Evolutionary conservation across 345 rosid genomes (phyloP).

Genomic region (Citropsis articulata): DNA sequence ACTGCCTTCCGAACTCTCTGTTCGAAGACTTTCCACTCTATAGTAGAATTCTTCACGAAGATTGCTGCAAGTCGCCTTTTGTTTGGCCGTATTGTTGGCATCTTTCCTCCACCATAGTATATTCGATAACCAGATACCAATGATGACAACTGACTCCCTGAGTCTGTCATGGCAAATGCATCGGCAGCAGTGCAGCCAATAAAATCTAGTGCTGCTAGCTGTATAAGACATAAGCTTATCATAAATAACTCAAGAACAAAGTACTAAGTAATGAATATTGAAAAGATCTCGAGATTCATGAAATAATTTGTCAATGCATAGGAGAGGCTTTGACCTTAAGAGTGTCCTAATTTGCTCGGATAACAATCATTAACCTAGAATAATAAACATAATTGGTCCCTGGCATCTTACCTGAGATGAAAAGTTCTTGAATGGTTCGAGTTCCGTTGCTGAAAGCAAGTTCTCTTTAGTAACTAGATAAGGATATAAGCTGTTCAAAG

Average conservation of each 20-base stretch:
- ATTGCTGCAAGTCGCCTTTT: conserved; percentile 74
- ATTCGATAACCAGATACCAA: conserved; percentile 82
- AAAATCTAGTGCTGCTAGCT: conserved; percentile 96
- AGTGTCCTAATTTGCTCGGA: neutral
- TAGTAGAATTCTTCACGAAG: conserved; percentile 66
- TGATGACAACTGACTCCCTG: conserved; percentile 91
- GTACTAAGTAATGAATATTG: neutral
- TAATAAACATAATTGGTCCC: neutral
- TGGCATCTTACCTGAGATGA: conserved; percentile 75
- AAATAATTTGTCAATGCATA: neutral
- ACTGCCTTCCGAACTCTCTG: conserved; percentile 88
- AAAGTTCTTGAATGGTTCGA: conserved; percentile 76
- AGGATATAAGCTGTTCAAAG: conserved; percentile 80
- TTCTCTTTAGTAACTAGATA: conserved; percentile 90
- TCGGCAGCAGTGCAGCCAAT: conserved; percentile 76
- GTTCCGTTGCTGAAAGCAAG: conserved; percentile 68
- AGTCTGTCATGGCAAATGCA: conserved; percentile 97
- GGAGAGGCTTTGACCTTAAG: neutral
- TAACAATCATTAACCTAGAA: neutral
- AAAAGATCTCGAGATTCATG: neutral
- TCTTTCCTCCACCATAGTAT: conserved; percentile 82
- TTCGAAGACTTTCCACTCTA: conserved; percentile 87
- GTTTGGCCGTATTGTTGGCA: conserved; percentile 91
- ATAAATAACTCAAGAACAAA: neutral
- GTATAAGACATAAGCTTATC: conserved; percentile 18